Conservation (phyloP, 441 rosid species). For the Theobroma grandiflorum region DNA sequence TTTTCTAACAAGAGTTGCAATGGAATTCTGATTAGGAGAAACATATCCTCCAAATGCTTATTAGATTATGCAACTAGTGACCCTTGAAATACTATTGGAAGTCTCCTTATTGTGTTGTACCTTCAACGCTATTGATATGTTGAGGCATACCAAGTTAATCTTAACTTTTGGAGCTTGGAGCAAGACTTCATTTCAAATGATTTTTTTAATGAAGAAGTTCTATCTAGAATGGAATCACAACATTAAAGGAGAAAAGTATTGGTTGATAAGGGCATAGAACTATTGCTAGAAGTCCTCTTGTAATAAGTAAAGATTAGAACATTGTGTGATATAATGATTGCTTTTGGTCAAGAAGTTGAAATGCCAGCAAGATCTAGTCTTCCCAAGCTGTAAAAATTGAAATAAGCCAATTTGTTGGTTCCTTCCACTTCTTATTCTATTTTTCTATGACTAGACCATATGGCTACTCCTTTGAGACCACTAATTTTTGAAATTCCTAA, state of each 20-base stretch:
- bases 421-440: constrained; percentile 45
- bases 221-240: constrained; percentile 66
- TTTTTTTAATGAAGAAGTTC: constrained; percentile 50
- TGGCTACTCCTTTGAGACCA: constrained; percentile 35
- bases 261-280: constrained; percentile 63
- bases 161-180: constrained; percentile 69
- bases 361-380: constrained; percentile 42
- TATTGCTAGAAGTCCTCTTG: constrained; percentile 73
- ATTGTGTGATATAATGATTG: constrained; percentile 37
- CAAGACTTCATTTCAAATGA: constrained; percentile 57
- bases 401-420: constrained; percentile 42
- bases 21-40: constrained; percentile 92
- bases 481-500: constrained; percentile 53
- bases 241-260: constrained; percentile 72
- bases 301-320: constrained; percentile 64
- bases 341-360: constrained; percentile 48
- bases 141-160: constrained; percentile 82
- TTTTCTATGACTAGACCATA: constrained; percentile 35
- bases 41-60: constrained; percentile 72
- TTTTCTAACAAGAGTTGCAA: constrained; percentile 76
- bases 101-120: constrained; percentile 85
- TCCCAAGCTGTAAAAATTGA: constrained; percentile 38
- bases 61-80: constrained; percentile 75
- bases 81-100: constrained; percentile 76
- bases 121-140: constrained; percentile 93